Conservation (phyloP, 2,329 filamentous ascomycete species). For the Aureobasidium sp. region DNA sequence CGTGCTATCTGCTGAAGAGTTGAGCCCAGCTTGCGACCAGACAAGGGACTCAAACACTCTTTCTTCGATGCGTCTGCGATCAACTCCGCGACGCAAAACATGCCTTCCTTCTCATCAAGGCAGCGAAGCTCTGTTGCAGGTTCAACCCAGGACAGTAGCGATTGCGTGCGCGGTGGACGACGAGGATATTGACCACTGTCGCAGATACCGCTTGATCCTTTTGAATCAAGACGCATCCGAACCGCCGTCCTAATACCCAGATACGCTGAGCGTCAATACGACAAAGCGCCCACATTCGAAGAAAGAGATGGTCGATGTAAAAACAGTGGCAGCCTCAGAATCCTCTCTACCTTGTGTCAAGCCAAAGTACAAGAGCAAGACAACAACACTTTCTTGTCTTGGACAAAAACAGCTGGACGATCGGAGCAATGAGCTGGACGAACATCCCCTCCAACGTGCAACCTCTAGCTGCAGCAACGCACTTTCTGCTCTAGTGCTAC, state of each 20-base stretch:
- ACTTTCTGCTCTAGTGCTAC: neutral
- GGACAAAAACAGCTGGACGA: too few relatives aligned
- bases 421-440: neutral
- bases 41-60: neutral
- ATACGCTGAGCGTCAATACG: neutral
- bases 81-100: neutral
- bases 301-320: neutral
- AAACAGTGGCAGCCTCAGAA: neutral
- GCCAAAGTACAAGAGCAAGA: neutral
- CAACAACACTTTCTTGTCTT: neutral
- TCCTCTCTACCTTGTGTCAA: neutral
- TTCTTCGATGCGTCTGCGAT: neutral
- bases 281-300: neutral
- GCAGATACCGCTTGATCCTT: neutral
- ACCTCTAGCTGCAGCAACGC: neutral
- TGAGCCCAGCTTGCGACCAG: neutral
- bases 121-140: too few relatives aligned
- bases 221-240: neutral
- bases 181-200: neutral
- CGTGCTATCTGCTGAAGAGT: neutral
- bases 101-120: neutral
- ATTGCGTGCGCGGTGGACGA: neutral
- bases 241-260: neutral
- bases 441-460: neutral
- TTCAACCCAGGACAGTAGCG: neutral